Base-by-base conservation (phyloP, 352 stramenopile genomes). In the Phytophthora ohioensis region DNA sequence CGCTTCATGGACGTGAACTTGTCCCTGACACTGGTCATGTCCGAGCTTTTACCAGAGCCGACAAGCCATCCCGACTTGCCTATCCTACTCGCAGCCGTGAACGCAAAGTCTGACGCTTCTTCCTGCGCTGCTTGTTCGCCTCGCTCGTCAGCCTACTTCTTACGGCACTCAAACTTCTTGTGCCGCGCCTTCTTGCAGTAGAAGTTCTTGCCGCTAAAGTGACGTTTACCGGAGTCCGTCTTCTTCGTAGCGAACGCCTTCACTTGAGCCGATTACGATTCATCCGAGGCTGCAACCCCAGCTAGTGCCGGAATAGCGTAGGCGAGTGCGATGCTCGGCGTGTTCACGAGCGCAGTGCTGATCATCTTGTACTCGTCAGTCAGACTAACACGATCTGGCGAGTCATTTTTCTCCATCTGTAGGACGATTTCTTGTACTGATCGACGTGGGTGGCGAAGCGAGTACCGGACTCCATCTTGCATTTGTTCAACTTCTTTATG, bases 321-420 rank as follows among this genome's bases (percentile, higher is more conserved):
- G 3, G 49, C 12, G 21, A 58, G 35, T 15, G 30, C 59, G 15
- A 71, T 21, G 56, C 54, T 62, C 4, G 49, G 49, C 15, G 57
- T 64, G 51, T 67, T 72, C 42, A 63, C 51, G 13, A 67, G 42
- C 2, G 57, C 41, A 62, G 32, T 27, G 21, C 21, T 27, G 21
- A 27, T 27, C n/a, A 67, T 51, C 1, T 34, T 27, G 48, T 76
- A 78, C 21, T 78, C 64, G 8, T 63, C 35, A 13, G 68, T 59
- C 4, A 78, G 53, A 47, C 75, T 80, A 9, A 30, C 30, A 75
- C 67, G 27, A 77, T 10, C 38, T 77, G 69, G 7, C 63, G 57
- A 2, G 63, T 43, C 17, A 11, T 10, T 47, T 47, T 12, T 27
- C 5, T 47, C 62, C 46, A 42, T 79, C 65, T 4, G 73, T 27